A percentile compares a stretch with the other conserved stretches of the same genome.
phyloP scores from a whole-genome alignment of 495 filamentous ascomycete genomes.

The Penicillium psychrofluorescens region DNA sequence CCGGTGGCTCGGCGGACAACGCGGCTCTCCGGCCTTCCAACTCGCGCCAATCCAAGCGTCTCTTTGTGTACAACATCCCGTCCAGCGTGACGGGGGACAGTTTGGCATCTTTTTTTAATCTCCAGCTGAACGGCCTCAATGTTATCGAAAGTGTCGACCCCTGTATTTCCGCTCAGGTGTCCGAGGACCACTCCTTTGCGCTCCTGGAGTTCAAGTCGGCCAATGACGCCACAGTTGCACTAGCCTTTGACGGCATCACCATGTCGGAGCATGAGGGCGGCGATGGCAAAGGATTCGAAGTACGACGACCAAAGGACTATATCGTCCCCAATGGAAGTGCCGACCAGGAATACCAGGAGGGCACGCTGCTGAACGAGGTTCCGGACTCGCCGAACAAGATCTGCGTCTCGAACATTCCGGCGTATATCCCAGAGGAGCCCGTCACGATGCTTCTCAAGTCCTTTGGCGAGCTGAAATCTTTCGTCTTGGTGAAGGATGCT shows the following conservation, averaged over 20 bases:
- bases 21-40: conserved; percentile 84
- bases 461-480: conserved; percentile 90
- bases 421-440: conserved; percentile 82
- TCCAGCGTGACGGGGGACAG: conserved; percentile 58
- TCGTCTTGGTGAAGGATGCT: conserved; percentile 82
- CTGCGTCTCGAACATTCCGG: conserved; percentile 79
- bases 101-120: conserved; percentile 83
- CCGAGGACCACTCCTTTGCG: conserved; percentile 70
- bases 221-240: conserved; percentile 80
- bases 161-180: conserved; percentile 76
- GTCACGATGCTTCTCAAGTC: conserved; percentile 81
- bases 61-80: conserved; percentile 81
- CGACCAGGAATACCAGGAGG: conserved; percentile 69
- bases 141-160: conserved; percentile 78
- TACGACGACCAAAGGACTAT: conserved; percentile 93
- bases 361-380: conserved; percentile 70
- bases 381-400: conserved; percentile 94
- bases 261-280: conserved; percentile 67
- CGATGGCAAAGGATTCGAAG: conserved; percentile 57
- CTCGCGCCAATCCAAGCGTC: conserved; percentile 84
- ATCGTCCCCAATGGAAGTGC: conserved; percentile 81
- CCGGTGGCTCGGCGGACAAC: conserved; percentile 64
- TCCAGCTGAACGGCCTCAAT: conserved; percentile 90
- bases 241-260: conserved; percentile 81
- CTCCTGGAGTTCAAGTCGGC: conserved; percentile 86